Base-by-base conservation (phyloP, 768 basidiomycete species). In the Cystobasidiopsis lactophilus region DNA sequence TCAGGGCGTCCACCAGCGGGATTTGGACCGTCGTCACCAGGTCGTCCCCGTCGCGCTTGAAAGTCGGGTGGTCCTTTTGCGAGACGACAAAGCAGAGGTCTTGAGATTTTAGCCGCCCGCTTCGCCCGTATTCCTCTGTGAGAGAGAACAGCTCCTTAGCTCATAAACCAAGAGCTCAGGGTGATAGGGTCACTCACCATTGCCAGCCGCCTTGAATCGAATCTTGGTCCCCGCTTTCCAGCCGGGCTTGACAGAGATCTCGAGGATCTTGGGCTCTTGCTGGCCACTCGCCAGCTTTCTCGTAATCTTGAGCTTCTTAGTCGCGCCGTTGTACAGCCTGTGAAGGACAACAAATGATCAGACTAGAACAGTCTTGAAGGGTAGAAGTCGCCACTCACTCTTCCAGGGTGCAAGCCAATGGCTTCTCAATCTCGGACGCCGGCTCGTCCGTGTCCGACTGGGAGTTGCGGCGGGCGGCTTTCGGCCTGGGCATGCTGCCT, bases 141-240 rank as follows among this genome's bases (percentile, higher is more conserved):
- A 7, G 16, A 35, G 9, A 35, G 16, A 16, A 35, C 33, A 35
- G 33, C 33, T 35, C 33, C 19, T 11, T 41, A n/a, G 10, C 52
- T 7, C 43, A 35, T 7, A 16, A 35, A 35, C 33, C 9, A 35
- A 35, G 9, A 35, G n/a, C n/a, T n/a, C n/a, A n/a, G n/a, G n/a
- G n/a, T n/a, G n/a, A n/a, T 27, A 3, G 52, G 35, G 69, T 63
- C 39, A 52, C 49, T 73, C 72, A 61, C 88, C 85, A 66, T 95
- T 88, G 2, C 85, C 85, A 10, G 84, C 80, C 21, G 76, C 75
- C 0, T 82, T 76, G 67, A 89, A 95, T 39, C 84, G 78, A 54
- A 96, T 75, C 69, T 91, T 93, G 18, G 91, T 95, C 0, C 91
- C 91, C 56, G 77, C 76, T 73, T 95, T 95, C 88, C 88, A 96